Evolutionary conservation across 2,329 filamentous ascomycete genomes (phyloP).

Genomic region (Escovopsis sp.): DNA sequence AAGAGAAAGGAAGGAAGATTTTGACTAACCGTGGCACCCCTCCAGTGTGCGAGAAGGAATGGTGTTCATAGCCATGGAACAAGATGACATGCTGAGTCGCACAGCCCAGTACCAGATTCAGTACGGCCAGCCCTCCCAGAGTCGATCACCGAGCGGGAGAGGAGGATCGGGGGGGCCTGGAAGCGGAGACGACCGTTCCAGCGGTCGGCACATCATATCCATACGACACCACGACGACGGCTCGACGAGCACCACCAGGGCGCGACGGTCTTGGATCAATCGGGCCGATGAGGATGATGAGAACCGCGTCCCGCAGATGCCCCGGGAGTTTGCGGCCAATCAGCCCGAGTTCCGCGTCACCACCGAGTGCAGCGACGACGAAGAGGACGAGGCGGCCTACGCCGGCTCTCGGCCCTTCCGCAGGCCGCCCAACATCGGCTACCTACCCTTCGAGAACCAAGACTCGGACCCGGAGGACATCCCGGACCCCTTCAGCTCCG

Average conservation of each 20-base stretch:
- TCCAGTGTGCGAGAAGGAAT: conserved; percentile 75
- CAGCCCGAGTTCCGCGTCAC: conserved; percentile 38
- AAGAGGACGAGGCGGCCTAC: conserved; percentile 25
- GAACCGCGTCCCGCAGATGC: conserved; percentile 38
- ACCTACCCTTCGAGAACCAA: conserved; percentile 39
- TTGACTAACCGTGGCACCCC: conserved; percentile 13
- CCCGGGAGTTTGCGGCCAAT: conserved; percentile 35
- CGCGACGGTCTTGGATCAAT: conserved; percentile 30
- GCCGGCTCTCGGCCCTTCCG: conserved; percentile 14
- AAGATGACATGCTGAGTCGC: conserved; percentile 57
- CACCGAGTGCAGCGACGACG: conserved; percentile 46
- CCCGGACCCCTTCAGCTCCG: conserved; percentile 12
- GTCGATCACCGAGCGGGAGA: conserved; percentile 7
- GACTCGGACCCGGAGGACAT: conserved; percentile 21
- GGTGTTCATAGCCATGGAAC: conserved; percentile 79
- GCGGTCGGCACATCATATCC: conserved; percentile 29
- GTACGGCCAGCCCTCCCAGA: conserved; percentile 28
- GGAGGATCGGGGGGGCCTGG: conserved; percentile 1
- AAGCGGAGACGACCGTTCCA: conserved; percentile 1
- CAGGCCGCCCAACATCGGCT: conserved; percentile 36
- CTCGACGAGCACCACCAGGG: conserved; percentile 27
- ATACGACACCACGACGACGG: conserved; percentile 39
- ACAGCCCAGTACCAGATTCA: conserved; percentile 65
- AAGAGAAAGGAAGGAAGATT: not conserved
- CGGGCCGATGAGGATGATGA: conserved; percentile 25